Evolutionary conservation across 2,329 filamentous ascomycete genomes (phyloP), one percentile per base, ranked within the genome.

Genomic region (Aspergillus thermomutatus): DNA sequence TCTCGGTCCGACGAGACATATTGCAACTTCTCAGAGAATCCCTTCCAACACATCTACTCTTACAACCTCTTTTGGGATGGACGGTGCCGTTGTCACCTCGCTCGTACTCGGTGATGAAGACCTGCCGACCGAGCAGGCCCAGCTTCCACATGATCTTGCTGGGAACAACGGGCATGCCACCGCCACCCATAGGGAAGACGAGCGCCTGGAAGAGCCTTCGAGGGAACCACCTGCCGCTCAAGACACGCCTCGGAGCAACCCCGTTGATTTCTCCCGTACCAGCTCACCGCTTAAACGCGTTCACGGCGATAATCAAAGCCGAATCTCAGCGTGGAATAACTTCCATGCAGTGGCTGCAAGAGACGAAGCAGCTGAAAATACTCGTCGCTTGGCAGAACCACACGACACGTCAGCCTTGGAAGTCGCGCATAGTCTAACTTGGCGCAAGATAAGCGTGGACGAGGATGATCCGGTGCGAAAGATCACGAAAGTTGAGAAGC

Each of bases 271-370:
- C 3, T 3, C 21, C 11, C 43, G 10, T 3, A 37, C 31, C 19
- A 46, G 6, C 4, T 46, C 43, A 46, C 43, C 43, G 8, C 4
- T n/a, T 50, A 50, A 43, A 43, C 14, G 48, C 37, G 50, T 25
- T 4, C n/a, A 27, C 7, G 55, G 43, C 19, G 52, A 60, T 46
- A 56, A 50, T 11, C 21, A 56, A 27, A 58, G 43, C n/a, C 64
- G 51, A 25, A 53, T 75, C 26, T 71, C 67, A 7, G 74, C 74
- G 0, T 78, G 75, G 76, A 69, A 74, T 25, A 70, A 70, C 25
- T 77, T 78, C 41, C 64, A 71, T 37, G 54, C 59, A 2, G 58
- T 68, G 34, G 72, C 72, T 21, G 64, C 72, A 6, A 62, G 67
- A 49, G 62, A 65, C 8, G 73, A 75, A 50, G 68, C 69, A 0